Percentiles rank a stretch among this genome's conserved stretches.
Evolutionary conservation across 2,329 filamentous ascomycete genomes (phyloP).

Genomic region (Sporothrix euskadiensis): DNA sequence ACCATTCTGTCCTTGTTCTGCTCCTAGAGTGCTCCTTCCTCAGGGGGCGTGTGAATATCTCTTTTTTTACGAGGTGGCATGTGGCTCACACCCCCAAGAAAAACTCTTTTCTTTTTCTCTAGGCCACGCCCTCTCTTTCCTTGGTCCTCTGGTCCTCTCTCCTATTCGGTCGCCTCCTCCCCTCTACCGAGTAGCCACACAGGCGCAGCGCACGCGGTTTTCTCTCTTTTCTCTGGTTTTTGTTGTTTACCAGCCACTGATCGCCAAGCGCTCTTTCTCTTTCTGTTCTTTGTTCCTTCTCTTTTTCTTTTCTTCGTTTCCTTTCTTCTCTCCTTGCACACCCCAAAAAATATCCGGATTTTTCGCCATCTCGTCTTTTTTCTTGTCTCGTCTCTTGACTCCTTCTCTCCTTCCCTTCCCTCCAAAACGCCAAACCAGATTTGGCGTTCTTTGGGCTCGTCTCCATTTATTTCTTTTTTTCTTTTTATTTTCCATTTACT

Average conservation of each 20-base stretch:
- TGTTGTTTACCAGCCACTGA: constrained; percentile 26
- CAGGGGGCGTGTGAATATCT: constrained; percentile 16
- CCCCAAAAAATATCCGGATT: not conserved
- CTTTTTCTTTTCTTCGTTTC: not conserved
- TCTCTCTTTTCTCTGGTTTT: not conserved
- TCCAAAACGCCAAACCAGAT: constrained; percentile 24
- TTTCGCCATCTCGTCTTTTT: not conserved
- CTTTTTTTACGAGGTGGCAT: constrained; percentile 25
- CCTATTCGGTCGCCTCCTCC: constrained; percentile 7
- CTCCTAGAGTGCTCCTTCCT: not conserved
- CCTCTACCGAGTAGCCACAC: constrained; percentile 17
- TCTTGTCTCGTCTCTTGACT: not conserved
- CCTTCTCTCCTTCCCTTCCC: not conserved
- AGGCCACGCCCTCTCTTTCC: constrained; percentile 6
- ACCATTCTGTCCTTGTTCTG: not conserved
- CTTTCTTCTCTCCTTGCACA: not conserved
- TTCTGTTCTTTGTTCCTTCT: not conserved
- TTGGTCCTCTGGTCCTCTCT: not conserved
- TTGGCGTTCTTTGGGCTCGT: constrained; percentile 25
- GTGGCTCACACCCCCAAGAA: constrained; percentile 25
- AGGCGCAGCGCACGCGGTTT: constrained; percentile 25
- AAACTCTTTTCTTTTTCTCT: constrained; percentile 2
- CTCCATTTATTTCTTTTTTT: constrained; percentile 19
- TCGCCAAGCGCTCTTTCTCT: constrained; percentile 18
- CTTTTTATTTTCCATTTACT: not conserved